Base-by-base conservation (phyloP, 2,329 filamentous ascomycete species). In the Colletotrichum euphorbiae region DNA sequence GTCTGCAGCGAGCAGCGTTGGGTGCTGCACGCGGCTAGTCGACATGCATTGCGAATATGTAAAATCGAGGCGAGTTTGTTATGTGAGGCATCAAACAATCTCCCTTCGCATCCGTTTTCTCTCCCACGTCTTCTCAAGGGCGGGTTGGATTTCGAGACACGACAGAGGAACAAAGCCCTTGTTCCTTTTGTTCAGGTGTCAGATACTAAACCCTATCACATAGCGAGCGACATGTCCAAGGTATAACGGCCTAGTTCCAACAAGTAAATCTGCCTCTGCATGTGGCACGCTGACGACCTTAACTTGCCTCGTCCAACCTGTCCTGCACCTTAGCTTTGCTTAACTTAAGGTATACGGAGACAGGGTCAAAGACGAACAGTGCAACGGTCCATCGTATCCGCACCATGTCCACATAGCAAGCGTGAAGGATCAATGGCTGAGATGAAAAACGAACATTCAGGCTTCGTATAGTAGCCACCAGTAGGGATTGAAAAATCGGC, bases 361-460 rank as follows among this genome's bases (percentile, higher is more conserved):
- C 43, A 50, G 31, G 43, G 43, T 48, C 56, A 50, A 48, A 36
- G 56, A 59, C 50, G 7, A 40, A 40, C 43, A 59, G 42, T 57
- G 17, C 43, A 67, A 63, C 59, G 51, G 43, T 48, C 40, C 50
- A 52, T 56, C 46, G 46, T 52, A 43, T 61, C 58, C 46, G 46
- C 21, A 21, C 48, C n/a, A 17, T 52, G 58, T 28, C n/a, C 51
- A 33, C 45, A 19, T 28, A 38, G 13, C 19, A 17, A 36, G 19
- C 12, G 11, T 38, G 36, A 43, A 17, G 28, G 19, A 40, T 28
- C 46, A 46, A 45, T 52, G 45, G 45, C 59, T 36, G 43, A 63
- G 59, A 67, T 63, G 38, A 67, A 57, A 45, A 51, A 63, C n/a
- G 52, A 45, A 43, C 64, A 54, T 65, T 51, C 43, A 12, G 28